Conservation (phyloP, 495 filamentous ascomycete genomes). For the Tricharina praecox region DNA sequence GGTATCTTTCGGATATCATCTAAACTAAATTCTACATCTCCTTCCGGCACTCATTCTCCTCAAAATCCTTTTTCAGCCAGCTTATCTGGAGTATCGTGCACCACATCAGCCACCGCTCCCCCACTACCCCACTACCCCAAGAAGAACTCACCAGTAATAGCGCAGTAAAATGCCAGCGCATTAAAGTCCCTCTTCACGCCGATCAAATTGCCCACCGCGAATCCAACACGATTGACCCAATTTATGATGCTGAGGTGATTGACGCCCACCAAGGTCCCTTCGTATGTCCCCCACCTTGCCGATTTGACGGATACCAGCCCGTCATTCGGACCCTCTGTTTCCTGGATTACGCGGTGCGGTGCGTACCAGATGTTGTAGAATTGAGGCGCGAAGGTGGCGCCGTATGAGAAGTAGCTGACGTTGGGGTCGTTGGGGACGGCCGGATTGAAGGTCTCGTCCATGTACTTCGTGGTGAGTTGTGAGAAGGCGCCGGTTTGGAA, state of each 20-base stretch:
- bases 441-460: constrained; percentile 68
- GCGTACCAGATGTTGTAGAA: constrained; percentile 58
- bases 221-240: constrained; percentile 75
- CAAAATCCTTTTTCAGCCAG: too few species aligned
- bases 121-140: too few species aligned
- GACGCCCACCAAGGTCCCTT: constrained; percentile 73
- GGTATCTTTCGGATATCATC: too few species aligned
- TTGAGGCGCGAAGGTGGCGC: constrained; percentile 50
- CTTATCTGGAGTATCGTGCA: too few species aligned
- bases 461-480: constrained; percentile 70
- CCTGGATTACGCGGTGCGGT: constrained; percentile 52
- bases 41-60: too few species aligned
- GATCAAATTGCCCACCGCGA: constrained; percentile 47
- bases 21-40: too few species aligned
- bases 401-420: constrained; percentile 89
- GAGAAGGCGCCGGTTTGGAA: constrained; percentile 69
- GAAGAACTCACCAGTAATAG: constrained; percentile 53
- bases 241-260: constrained; percentile 91
- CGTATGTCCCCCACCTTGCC: constrained; percentile 77
- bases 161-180: constrained; percentile 85
- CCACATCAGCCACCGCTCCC: too few species aligned
- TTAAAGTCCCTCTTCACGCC: constrained; percentile 72
- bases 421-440: constrained; percentile 51
- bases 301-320: constrained; percentile 81
- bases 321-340: constrained; percentile 70